Conservation (phyloP, 1,139 yeast species). For the Suhomyces anneliseae region DNA sequence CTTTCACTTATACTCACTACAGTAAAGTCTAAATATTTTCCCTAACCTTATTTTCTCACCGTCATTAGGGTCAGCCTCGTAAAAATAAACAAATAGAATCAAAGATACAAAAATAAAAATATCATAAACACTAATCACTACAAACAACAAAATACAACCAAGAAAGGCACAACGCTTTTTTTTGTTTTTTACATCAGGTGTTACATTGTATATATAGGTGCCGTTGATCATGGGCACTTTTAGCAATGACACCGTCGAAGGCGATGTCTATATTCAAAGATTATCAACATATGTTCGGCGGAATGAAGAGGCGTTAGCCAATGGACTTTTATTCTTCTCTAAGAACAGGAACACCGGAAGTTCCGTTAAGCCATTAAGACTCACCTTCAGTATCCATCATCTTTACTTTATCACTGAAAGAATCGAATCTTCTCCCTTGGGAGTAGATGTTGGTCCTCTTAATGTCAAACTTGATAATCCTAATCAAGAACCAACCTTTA, state of each 20-base stretch:
- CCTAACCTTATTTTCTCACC: too few relatives aligned
- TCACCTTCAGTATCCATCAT: slow-evolving; percentile 62
- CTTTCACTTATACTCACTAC: too few relatives aligned
- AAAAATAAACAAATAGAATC: too few relatives aligned
- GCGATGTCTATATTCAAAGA: slow-evolving; percentile 44
- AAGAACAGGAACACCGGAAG: slow-evolving; percentile 26
- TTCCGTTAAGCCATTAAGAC: slow-evolving; percentile 51
- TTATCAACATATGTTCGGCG: slow-evolving; percentile 42
- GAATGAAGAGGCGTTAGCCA: slow-evolving; percentile 47
- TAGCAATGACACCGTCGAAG: slow-evolving; percentile 37
- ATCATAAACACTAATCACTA: too few relatives aligned
- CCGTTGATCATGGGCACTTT: slow-evolving; percentile 17
- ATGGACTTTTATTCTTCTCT: slow-evolving; percentile 45
- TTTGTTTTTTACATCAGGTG: not conserved
- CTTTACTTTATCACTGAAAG: slow-evolving; percentile 59
- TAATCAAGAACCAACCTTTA: slow-evolving; percentile 56
- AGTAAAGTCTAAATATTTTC: too few relatives aligned
- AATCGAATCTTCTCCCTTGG: slow-evolving; percentile 53
- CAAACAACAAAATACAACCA: too few relatives aligned
- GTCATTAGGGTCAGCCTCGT: too few relatives aligned
- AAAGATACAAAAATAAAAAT: too few relatives aligned
- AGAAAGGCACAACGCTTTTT: too few relatives aligned
- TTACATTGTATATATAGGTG: not conserved
- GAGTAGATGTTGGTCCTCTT: slow-evolving; percentile 63
- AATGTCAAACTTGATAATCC: slow-evolving; percentile 59